Conservation (phyloP, 371 early-diverging fungal species). For the Enterospora canceri region DNA sequence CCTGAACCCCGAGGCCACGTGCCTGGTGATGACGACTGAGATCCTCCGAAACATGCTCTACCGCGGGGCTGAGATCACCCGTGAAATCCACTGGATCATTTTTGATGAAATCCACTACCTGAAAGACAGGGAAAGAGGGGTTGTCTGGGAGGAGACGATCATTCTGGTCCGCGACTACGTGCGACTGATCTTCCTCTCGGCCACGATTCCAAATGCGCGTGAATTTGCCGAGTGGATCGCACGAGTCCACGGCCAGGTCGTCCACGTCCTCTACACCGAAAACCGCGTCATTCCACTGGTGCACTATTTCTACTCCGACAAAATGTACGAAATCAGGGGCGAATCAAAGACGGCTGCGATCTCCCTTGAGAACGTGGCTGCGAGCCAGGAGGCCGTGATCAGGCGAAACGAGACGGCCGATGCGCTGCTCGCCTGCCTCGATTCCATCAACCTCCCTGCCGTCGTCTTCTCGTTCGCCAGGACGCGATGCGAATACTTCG, state of each 20-base stretch:
- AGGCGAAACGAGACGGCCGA: constrained; percentile 58
- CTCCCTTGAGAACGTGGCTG: constrained; percentile 61
- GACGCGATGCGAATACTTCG: constrained; percentile 82
- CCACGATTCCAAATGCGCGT: constrained; percentile 97
- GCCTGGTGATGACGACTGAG: constrained; percentile 99
- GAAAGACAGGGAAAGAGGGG: constrained; percentile 76
- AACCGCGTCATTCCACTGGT: constrained; percentile 94
- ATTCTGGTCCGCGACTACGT: constrained; percentile 73
- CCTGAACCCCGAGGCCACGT: constrained; percentile 83
- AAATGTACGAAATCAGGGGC: constrained; percentile 43
- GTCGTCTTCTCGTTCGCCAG: constrained; percentile 94
- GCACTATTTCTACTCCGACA: constrained; percentile 58
- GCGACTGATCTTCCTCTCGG: constrained; percentile 86
- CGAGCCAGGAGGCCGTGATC: constrained; percentile 63
- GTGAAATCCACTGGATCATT: constrained; percentile 95
- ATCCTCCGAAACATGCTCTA: constrained; percentile 96
- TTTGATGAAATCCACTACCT: constrained; percentile 99
- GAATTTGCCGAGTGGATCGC: constrained; percentile 99
- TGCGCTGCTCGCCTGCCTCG: constrained; percentile 50
- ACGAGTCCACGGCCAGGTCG: constrained; percentile 78
- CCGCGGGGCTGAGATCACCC: constrained; percentile 85
- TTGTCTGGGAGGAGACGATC: constrained; percentile 99
- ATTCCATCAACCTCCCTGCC: constrained; percentile 62
- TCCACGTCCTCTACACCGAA: constrained; percentile 96
- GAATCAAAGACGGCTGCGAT: constrained; percentile 77